Conservation (phyloP, 176 grass and related monocot species). For the Pharus latifolius region DNA sequence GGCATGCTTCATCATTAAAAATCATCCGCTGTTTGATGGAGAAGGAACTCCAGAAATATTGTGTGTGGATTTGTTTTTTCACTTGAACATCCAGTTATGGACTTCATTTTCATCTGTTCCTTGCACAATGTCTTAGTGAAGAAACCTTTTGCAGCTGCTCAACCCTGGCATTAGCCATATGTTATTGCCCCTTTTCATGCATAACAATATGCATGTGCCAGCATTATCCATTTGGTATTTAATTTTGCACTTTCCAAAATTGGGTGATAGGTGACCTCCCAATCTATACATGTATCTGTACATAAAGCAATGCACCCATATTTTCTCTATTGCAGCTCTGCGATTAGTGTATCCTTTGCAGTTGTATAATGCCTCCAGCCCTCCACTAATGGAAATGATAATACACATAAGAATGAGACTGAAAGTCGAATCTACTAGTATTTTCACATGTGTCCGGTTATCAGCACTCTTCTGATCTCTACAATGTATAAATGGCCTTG, state of each 20-base stretch:
- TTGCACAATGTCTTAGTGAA: background rate
- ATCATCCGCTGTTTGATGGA: conserved; percentile 31
- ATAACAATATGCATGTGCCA: background rate
- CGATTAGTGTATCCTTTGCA: background rate
- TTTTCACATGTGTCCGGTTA: background rate
- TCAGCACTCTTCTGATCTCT: background rate
- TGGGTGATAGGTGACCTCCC: background rate
- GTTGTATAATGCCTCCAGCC: too few species aligned
- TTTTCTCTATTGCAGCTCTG: background rate
- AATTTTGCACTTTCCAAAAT: background rate
- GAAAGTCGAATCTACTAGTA: background rate
- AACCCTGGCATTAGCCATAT: background rate
- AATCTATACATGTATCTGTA: background rate
- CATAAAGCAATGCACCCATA: background rate
- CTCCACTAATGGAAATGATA: background rate
- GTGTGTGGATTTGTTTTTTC: conserved; percentile 16
- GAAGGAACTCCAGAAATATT: conserved; percentile 42
- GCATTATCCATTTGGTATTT: background rate
- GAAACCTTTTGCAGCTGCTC: background rate
- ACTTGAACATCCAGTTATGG: background rate
- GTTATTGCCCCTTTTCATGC: background rate
- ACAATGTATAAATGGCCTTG: background rate
- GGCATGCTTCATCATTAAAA: conserved; percentile 51
- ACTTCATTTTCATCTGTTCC: background rate
- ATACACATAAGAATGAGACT: background rate